Evolutionary conservation across 2,329 filamentous ascomycete genomes (phyloP).

Genomic region (Nigrospora sphaerica): DNA sequence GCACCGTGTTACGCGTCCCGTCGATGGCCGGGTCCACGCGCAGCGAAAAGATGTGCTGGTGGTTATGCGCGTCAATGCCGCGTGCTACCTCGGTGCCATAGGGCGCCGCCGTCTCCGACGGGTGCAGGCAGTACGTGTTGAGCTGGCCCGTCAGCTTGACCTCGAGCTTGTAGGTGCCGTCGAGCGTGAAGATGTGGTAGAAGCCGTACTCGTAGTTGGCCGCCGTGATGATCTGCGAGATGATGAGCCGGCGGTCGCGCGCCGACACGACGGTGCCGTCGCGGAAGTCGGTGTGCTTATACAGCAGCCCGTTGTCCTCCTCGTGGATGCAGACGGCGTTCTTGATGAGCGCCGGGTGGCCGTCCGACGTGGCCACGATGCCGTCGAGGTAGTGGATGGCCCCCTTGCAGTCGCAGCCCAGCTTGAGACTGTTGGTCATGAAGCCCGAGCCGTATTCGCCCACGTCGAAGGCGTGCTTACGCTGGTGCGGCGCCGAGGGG

Average conservation of each 20-base stretch:
- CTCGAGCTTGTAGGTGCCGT: conserved; percentile 11
- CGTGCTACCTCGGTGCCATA: conserved; percentile 6
- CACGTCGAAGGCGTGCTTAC: conserved; percentile 57
- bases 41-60: conserved; percentile 71
- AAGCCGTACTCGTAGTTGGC: conserved; percentile 7
- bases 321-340: conserved; percentile 76
- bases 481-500: conserved; percentile 54
- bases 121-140: conserved; percentile 9
- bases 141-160: conserved; percentile 9
- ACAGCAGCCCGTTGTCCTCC: conserved; percentile 66
- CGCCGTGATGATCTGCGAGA: conserved; percentile 7
- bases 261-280: conserved; percentile 37
- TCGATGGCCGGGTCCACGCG: conserved; percentile 57
- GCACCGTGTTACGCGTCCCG: conserved; percentile 39
- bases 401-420: conserved; percentile 64
- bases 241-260: conserved; percentile 5
- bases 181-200: conserved; percentile 9
- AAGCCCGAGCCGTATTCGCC: conserved; percentile 58
- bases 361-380: conserved; percentile 62
- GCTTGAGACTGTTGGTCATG: conserved; percentile 54
- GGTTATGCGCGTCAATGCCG: conserved; percentile 28
- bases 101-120: conserved; percentile 4
- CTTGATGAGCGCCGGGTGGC: conserved; percentile 62
- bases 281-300: conserved; percentile 71
- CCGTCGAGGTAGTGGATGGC: conserved; percentile 41